Evolutionary conservation across 345 rosid genomes (phyloP).

Genomic region (Adansonia digitata): DNA sequence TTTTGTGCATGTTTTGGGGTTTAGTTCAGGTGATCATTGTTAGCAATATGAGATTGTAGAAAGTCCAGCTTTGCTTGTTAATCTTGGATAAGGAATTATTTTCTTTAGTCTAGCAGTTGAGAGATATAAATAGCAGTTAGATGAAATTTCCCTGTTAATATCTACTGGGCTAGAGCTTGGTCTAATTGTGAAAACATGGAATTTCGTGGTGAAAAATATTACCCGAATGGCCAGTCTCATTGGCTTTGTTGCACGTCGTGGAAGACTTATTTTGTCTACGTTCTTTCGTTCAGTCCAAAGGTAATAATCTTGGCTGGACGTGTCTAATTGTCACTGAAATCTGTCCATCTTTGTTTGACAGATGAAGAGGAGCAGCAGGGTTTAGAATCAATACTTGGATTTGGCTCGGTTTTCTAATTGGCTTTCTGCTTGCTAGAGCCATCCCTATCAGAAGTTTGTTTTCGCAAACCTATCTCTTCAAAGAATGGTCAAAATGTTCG

Average conservation of each 20-base stretch:
- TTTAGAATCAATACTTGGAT: conserved; percentile 13
- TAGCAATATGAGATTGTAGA: neutral
- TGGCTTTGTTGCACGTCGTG: neutral
- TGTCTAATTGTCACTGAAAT: neutral
- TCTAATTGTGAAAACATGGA: neutral
- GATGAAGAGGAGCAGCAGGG: conserved; percentile 24
- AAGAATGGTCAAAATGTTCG: neutral
- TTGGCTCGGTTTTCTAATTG: neutral
- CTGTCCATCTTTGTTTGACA: conserved; percentile 10
- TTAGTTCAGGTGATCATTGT: neutral
- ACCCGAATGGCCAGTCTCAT: neutral
- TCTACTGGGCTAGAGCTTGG: neutral
- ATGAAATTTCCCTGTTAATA: neutral
- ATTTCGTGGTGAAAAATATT: neutral
- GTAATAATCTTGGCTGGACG: neutral
- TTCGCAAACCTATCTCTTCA: neutral
- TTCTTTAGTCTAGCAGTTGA: conserved; percentile 2
- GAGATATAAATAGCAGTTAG: neutral
- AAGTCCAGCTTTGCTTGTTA: neutral
- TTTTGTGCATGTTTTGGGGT: neutral
- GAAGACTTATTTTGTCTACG: neutral
- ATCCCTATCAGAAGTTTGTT: neutral
- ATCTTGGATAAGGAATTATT: neutral
- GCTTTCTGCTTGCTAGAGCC: neutral
- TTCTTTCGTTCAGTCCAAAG: neutral